Evolutionary conservation across 1,284 basidiomycete species (phyloP), one percentile per base, ranked within the genome.

Genomic region (Waitea zeae): DNA sequence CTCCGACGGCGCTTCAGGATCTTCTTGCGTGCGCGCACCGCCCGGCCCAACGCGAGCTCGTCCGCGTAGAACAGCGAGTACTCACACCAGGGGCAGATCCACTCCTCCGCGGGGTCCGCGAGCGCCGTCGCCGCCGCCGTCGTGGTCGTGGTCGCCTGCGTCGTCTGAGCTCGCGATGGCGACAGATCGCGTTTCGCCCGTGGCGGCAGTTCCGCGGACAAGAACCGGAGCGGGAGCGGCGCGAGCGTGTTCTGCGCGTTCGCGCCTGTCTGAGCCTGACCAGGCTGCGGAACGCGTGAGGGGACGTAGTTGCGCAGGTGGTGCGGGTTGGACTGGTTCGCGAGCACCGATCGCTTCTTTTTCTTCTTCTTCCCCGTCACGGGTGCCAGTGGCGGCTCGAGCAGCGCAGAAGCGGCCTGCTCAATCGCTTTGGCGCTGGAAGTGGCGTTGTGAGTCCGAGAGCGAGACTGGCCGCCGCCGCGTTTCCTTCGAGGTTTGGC

Each of bases 41-140:
- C 79, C 20, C 67, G 59, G 40, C 67, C 58, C 49, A 71, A 77
- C 39, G 65, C 67, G 34, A 49, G 43, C 17, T 77, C 72, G 39
- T 80, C 80, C 7, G 82, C 79, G 49, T 82, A 92, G 50, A 87
- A 88, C 38, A 92, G 52, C 42, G 71, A 64, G 50, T 86, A 86
- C 54, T 90, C 86, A 59, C 87, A 92, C 46, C 80, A 79, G 42
- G 77, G 69, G 49, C 87, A 92, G 42, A 90, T 78, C 76, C 83
- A 90, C 50, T 90, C 87, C 20, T 86, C 83, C 35, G 61, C 64
- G 5, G 78, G 73, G 47, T 70, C 61, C 37, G 63, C 64, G 37
- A 75, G 51, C 44, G 61, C 59, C 32, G 59, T 35, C 35, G 43
- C 50, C 5, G 49, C 51, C 14, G 52, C 39, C 18, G 36, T 40